A percentile compares a stretch with the other conserved stretches of the same genome.
phyloP scores from a whole-genome alignment of 345 rosid species.

The Eucalyptus tenuipes region DNA sequence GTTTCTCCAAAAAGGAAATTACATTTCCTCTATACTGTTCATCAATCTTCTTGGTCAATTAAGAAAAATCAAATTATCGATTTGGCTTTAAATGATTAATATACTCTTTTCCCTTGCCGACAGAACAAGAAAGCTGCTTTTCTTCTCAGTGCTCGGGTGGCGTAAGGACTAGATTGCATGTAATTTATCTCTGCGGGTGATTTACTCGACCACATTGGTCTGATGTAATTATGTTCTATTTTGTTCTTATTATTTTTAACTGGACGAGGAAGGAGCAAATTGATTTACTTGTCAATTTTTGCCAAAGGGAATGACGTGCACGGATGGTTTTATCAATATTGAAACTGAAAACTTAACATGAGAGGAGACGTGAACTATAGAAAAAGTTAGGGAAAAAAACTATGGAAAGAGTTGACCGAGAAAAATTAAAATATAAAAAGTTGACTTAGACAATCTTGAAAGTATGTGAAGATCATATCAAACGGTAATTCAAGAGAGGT shows the following conservation, averaged over 20 bases:
- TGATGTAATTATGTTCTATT: neutral
- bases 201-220: neutral
- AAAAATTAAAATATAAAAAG: neutral
- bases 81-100: neutral
- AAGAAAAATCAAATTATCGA: neutral
- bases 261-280: neutral
- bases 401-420: neutral
- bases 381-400: neutral
- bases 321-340: neutral
- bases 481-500: fast-evolving
- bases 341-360: neutral
- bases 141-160: neutral
- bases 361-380: neutral
- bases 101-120: neutral
- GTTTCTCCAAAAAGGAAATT: neutral
- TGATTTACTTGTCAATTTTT: neutral
- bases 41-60: neutral
- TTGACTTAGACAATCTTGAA: neutral
- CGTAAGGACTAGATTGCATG: neutral
- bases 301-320: neutral
- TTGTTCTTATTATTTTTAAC: neutral
- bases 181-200: neutral
- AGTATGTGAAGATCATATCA: neutral
- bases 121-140: neutral
- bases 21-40: neutral